phyloP scores from a whole-genome alignment of 371 early-diverging fungal genomes.

The Phascolomyces articulosus region DNA sequence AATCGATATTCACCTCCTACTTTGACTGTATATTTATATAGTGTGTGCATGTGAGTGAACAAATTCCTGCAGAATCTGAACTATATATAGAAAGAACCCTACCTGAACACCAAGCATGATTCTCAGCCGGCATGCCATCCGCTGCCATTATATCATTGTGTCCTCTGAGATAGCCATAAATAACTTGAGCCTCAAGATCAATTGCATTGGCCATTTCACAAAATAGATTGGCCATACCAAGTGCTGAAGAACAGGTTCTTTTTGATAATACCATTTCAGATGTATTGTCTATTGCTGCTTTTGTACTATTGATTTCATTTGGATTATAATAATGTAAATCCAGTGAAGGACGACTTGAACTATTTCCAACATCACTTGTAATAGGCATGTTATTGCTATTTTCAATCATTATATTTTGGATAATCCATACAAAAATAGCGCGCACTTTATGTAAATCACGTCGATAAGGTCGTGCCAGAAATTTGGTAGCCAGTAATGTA shows the following conservation, averaged over 20 bases:
- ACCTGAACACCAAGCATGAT: slow-evolving; percentile 68
- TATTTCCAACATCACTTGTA: too few species aligned
- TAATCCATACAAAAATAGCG: slow-evolving; percentile 59
- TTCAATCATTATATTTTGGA: slow-evolving; percentile 53
- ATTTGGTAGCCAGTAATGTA: slow-evolving; percentile 53
- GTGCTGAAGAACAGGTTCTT: slow-evolving; percentile 44
- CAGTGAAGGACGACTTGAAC: too few species aligned
- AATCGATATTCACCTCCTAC: slow-evolving; percentile 65
- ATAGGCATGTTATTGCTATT: not conserved
- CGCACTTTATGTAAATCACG: slow-evolving; percentile 49
- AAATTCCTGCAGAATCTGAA: too few species aligned
- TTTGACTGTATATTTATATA: slow-evolving; percentile 53
- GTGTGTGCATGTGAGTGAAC: too few species aligned
- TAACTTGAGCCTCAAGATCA: slow-evolving; percentile 54
- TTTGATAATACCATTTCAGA: slow-evolving; percentile 46
- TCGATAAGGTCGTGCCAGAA: slow-evolving; percentile 55
- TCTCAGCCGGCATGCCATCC: slow-evolving; percentile 36
- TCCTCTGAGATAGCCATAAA: slow-evolving; percentile 61
- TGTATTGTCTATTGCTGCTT: slow-evolving; percentile 18
- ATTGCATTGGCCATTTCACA: slow-evolving; percentile 60
- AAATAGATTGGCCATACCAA: slow-evolving; percentile 63
- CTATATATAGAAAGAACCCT: not conserved
- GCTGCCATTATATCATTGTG: slow-evolving; percentile 13
- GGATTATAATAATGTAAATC: too few species aligned
- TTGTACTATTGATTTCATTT: not conserved